These are phyloP conservation scores for Lepidium africanum DNA, from an alignment of 345 rosid species.

Conservation along the genomic window DNA sequence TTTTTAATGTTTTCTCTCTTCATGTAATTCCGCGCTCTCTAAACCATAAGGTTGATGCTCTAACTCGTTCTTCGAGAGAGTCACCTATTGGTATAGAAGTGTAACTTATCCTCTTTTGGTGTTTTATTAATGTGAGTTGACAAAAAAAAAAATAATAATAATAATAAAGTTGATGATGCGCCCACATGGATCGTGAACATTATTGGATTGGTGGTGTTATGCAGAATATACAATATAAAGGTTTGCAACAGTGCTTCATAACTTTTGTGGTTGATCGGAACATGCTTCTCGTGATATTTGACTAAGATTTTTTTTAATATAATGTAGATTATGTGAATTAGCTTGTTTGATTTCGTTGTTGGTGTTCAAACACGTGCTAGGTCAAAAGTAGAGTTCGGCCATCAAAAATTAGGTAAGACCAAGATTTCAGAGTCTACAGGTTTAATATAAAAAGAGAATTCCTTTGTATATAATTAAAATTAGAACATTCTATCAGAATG, in stretches of 20 bases:
- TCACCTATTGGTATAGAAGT: too few relatives aligned
- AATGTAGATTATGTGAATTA: neutral
- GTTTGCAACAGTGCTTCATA: neutral
- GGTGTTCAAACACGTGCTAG: neutral
- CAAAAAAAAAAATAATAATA: too few relatives aligned
- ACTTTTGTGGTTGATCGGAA: slow-evolving; percentile 11
- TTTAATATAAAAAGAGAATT: too few relatives aligned
- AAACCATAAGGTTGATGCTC: too few relatives aligned
- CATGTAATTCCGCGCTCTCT: too few relatives aligned
- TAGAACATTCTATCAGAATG: neutral
- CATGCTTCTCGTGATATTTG: slow-evolving; percentile 23
- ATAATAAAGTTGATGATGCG: too few relatives aligned
- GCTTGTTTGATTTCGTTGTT: neutral
- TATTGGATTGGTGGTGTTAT: slow-evolving; percentile 13
- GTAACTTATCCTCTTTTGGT: too few relatives aligned
- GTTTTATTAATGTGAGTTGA: too few relatives aligned
- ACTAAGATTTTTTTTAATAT: neutral
- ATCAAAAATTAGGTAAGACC: too few relatives aligned
- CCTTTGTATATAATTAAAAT: neutral
- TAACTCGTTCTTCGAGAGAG: too few relatives aligned
- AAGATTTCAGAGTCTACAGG: too few relatives aligned
- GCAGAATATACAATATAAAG: neutral
- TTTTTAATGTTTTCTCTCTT: too few relatives aligned
- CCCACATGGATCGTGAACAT: slow-evolving; percentile 22
- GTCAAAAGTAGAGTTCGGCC: neutral